Evolutionary conservation across 306 rosid genomes (phyloP).

Genomic region (Rosa multiflora): DNA sequence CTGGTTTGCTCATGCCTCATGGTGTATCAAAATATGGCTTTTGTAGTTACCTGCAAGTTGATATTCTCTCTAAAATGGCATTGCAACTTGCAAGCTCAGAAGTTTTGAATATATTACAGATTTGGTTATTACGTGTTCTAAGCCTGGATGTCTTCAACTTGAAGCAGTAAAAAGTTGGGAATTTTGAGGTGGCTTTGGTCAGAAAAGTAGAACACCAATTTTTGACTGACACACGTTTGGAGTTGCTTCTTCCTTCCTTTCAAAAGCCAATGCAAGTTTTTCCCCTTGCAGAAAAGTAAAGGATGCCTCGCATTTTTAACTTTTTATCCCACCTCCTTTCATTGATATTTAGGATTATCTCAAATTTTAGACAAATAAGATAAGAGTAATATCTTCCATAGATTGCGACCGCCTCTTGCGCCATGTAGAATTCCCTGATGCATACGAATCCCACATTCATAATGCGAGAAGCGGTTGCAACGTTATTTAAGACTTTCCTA

Average conservation of each 20-base stretch:
- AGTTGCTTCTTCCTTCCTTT: neutral
- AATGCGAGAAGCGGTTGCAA: neutral
- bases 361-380: neutral
- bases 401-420: neutral
- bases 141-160: constrained; percentile 4
- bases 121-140: neutral
- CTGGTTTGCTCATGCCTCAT: neutral
- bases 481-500: neutral
- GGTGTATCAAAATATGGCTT: neutral
- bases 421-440: neutral
- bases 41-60: constrained; percentile 3
- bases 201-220: neutral
- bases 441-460: neutral
- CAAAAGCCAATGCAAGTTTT: neutral
- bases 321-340: neutral
- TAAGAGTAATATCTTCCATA: neutral
- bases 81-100: neutral
- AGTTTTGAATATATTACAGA: neutral
- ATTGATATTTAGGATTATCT: neutral
- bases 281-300: neutral
- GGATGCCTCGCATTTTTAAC: neutral
- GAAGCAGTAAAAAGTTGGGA: constrained; percentile 8
- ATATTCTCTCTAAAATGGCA: constrained; percentile 1
- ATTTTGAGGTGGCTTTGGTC: neutral
- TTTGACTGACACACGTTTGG: neutral